Base-by-base conservation (phyloP, 1,139 yeast genomes). In the Taphrina confusa region DNA sequence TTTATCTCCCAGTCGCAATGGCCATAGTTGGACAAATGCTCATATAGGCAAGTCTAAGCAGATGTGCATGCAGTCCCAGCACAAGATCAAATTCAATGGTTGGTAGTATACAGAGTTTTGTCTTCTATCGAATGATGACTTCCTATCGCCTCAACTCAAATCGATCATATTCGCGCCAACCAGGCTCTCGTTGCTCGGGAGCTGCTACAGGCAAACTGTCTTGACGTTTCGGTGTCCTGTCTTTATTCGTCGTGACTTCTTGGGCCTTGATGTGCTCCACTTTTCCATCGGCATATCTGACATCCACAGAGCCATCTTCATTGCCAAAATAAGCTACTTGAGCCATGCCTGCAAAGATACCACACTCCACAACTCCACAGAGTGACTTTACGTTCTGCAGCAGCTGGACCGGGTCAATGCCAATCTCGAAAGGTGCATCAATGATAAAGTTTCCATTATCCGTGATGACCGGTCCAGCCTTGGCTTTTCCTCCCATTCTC, bases 391-490 rank as follows among this genome's bases (percentile, higher is more conserved):
- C 83, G 67, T 82, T 72, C 28, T 70, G 71, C 49, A 70, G 68
- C 9, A 61, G 45, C 20, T 64, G 55, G 22, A 68, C 72, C 3
- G 91, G 86, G 67, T 85, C 83, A 23, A 75, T 71, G 59, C 94
- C 82, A 61, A 80, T 80, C 31, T 96, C 97, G 70, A 94, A 92
- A 72, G 90, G 91, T 30, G 96, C 95, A 74, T 94, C 99, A 63
- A 94, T 81, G 65, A 94, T 80, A 71, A 90, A 88, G 74, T 91
- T 92, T 73, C 91, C 90, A 75, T 94, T 94, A 73, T 94, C 99
- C 40, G 98, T 91, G 63, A 94, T 87, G n/a, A 90, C 85, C 6
- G 98, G 98, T 18, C 99, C 99, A 4, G 98, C 98, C 75, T 94
- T 94, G 37, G 95, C 90, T 61, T 84, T 76, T 16, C 89, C 91